These are phyloP conservation scores for Kuraishia floccosa DNA, from an alignment of 805 yeast genomes.

Conservation along the genomic window DNA sequence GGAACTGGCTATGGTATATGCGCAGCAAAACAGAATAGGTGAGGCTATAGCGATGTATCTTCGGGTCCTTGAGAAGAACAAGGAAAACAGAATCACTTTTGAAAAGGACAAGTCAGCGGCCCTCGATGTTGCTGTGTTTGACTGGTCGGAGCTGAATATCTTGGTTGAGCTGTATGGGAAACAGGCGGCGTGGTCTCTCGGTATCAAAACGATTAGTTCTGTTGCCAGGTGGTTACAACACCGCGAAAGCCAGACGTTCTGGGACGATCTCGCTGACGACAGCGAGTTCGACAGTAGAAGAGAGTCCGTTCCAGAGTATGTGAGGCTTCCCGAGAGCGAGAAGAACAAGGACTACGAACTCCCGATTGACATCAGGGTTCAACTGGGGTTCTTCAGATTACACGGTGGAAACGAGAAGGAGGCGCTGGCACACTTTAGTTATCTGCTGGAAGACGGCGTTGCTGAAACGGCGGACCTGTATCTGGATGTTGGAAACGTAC, in stretches of 20 bases:
- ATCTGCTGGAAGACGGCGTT: conserved; percentile 38
- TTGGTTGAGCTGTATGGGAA: conserved; percentile 70
- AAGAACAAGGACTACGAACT: conserved; percentile 31
- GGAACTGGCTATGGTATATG: conserved; percentile 43
- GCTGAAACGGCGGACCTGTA: conserved; percentile 63
- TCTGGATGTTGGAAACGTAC: conserved; percentile 62
- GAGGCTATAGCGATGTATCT: conserved; percentile 70
- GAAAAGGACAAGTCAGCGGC: conserved; percentile 5
- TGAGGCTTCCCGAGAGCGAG: conserved; percentile 26
- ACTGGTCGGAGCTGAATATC: conserved; percentile 84
- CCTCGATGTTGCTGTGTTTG: conserved; percentile 42
- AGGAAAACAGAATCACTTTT: conserved; percentile 20
- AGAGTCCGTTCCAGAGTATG: conserved; percentile 30
- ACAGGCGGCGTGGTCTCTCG: conserved; percentile 51
- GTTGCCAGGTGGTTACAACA: conserved; percentile 78
- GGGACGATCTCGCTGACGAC: conserved; percentile 61
- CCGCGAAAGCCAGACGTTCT: conserved; percentile 51
- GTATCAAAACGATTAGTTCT: conserved; percentile 52
- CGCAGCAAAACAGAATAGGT: conserved; percentile 45
- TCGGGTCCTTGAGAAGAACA: conserved; percentile 51
- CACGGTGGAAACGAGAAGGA: conserved; percentile 53
- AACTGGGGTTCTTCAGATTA: conserved; percentile 67
- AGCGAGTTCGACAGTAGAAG: conserved; percentile 77
- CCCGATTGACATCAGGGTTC: conserved; percentile 82
- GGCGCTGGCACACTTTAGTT: conserved; percentile 59